phyloP scores from a whole-genome alignment of 768 basidiomycete species.

The Termitomyces sp. region DNA sequence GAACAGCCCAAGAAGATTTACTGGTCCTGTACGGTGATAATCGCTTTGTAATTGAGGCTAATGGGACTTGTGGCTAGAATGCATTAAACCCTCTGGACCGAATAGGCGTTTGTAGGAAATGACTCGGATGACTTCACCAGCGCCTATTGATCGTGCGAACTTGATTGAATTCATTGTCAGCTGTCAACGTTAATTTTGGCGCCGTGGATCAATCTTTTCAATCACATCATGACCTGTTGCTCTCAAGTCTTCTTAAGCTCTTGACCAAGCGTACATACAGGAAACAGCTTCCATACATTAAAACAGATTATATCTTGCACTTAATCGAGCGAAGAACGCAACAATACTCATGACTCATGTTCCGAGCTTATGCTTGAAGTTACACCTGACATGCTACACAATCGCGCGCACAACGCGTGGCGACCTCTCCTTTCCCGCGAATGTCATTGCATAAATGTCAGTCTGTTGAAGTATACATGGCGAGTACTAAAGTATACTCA shows the following conservation, averaged over 20 bases:
- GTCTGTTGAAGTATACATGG: background rate
- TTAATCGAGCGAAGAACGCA: background rate
- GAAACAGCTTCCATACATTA: background rate
- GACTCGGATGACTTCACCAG: constrained; percentile 1
- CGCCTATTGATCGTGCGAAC: constrained; percentile 2
- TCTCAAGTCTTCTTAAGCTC: background rate
- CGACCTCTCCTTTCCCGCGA: background rate
- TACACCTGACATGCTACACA: background rate
- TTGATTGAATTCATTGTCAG: constrained; percentile 5
- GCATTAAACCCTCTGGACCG: background rate
- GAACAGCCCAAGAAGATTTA: background rate
- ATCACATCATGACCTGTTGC: background rate
- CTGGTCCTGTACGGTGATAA: background rate
- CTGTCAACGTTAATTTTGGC: background rate
- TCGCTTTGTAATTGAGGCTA: background rate
- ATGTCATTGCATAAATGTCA: background rate
- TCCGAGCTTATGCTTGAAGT: background rate
- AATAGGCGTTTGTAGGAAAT: background rate
- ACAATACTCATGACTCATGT: background rate
- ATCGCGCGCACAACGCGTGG: background rate
- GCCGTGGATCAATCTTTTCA: background rate
- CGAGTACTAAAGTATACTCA: background rate
- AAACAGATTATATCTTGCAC: background rate
- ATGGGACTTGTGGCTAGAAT: background rate
- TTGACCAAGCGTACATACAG: background rate